Percentiles rank a stretch among this genome's conserved stretches.
Conservation (phyloP, 805 yeast genomes). For the Kodamaea kakaduensis region DNA sequence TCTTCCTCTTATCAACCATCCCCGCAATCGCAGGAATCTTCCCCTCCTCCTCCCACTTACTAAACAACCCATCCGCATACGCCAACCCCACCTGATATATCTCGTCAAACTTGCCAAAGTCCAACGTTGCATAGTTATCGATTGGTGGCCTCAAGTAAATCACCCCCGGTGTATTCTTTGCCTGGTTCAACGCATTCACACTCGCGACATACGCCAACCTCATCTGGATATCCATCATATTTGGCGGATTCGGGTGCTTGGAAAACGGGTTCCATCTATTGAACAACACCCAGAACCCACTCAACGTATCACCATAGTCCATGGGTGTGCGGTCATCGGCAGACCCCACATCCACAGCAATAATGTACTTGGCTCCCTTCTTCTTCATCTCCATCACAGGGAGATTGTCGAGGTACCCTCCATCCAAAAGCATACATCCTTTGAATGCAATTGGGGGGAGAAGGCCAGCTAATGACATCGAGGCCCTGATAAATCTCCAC, state of each 20-base stretch:
- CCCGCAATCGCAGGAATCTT: constrained; percentile 65
- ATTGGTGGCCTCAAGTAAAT: constrained; percentile 90
- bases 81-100: constrained; percentile 75
- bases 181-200: constrained; percentile 86
- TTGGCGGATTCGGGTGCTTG: constrained; percentile 81
- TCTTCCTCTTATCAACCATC: constrained; percentile 18
- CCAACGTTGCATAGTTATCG: constrained; percentile 86
- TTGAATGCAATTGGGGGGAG: constrained; percentile 84
- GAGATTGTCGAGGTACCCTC: constrained; percentile 91
- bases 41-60: constrained; percentile 48
- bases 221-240: constrained; percentile 91
- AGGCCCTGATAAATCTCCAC: constrained; percentile 93
- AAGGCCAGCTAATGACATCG: constrained; percentile 93
- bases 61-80: constrained; percentile 61
- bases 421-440: constrained; percentile 92
- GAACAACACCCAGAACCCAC: constrained; percentile 86
- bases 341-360: constrained; percentile 96
- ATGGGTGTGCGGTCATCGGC: constrained; percentile 87
- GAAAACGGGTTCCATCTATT: constrained; percentile 91
- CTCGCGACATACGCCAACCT: constrained; percentile 92
- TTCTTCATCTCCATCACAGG: constrained; percentile 91
- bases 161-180: constrained; percentile 81
- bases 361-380: constrained; percentile 78
- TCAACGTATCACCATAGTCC: constrained; percentile 87
- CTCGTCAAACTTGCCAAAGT: constrained; percentile 88